A percentile compares a stretch with the other conserved stretches of the same genome.
These are phyloP conservation scores for Jacaranda copaia DNA, from an alignment of 257 asterid genomes.

Conservation along the genomic window DNA sequence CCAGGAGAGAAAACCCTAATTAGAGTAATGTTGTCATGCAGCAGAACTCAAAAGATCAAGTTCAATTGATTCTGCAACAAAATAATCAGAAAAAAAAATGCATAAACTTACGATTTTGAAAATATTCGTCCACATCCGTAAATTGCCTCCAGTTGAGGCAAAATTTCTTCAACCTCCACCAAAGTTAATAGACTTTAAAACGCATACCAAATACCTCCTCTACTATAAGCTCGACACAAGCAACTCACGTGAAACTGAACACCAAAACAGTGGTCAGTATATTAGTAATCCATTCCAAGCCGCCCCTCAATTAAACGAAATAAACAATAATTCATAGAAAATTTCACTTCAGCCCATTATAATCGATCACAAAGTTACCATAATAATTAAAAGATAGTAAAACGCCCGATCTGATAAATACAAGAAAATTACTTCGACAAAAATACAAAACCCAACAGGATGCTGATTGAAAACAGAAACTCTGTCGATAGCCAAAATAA, in stretches of 20 bases:
- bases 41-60: slow-evolving; percentile 1
- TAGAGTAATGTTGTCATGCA: background rate
- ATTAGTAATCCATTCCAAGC: slow-evolving; percentile 22
- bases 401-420: slow-evolving; percentile 39
- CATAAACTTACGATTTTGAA: slow-evolving; percentile 79
- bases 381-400: background rate
- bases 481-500: background rate
- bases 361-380: slow-evolving; percentile 28
- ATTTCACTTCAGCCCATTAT: slow-evolving; percentile 15
- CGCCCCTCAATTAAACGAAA: background rate
- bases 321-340: background rate
- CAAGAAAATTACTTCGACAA: background rate
- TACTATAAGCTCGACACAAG: slow-evolving; percentile 19
- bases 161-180: slow-evolving; percentile 38
- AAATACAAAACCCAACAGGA: background rate
- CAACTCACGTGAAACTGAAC: slow-evolving; percentile 36
- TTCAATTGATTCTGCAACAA: background rate
- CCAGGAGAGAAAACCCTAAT: slow-evolving; percentile 7
- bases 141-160: slow-evolving; percentile 44
- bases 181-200: slow-evolving; percentile 32
- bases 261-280: slow-evolving; percentile 18
- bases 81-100: background rate
- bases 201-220: slow-evolving; percentile 38
- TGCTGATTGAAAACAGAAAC: background rate
- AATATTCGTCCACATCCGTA: slow-evolving; percentile 96